Base-by-base conservation (phyloP, 768 basidiomycete genomes). In the Crassisporium funariophilum region DNA sequence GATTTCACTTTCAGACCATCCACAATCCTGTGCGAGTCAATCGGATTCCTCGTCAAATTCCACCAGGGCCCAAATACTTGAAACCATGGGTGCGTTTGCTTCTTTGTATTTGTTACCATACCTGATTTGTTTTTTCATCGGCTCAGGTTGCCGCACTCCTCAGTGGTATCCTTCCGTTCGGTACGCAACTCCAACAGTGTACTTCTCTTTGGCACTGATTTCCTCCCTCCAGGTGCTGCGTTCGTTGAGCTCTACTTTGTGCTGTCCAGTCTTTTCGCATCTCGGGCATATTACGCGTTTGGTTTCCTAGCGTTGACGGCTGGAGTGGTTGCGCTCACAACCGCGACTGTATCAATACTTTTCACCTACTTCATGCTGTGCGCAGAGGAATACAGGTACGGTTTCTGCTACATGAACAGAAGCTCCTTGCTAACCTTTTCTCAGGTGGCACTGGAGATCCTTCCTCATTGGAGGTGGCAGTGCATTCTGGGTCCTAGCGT, bases 241-340 rank as follows among this genome's bases (percentile, higher is more conserved):
- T 98, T 97, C 58, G 90, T 98, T 51, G 95, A 98, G 65, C 70
- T 97, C 9, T 97, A 92, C 67, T 97, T 94, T 61, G 83, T 95
- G 35, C 74, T 98, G 48, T 91, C 92, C 10, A 89, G 86, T 58
- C 75, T 98, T 20, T 98, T 97, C 58, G 94, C 94, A 17, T 88
- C 91, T 8, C 80, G 91, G 24, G 89, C 88, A 35, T 95, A 94
- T 70, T 98, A 97, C 64, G 95, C 95, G 9, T 98, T 98, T 62
- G 95, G 95, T 12, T 98, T 98, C 72, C 69, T 98, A 35, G 88
- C 92, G 20, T 70, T 98, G 44, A 95, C 93, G 0, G 87, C 88
- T 41, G 77, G 79, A 11, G 83, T 98, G 21, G 89, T 94, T 20
- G 77, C 78, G 39, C 71, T 98, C 22, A 97, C 93, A 12, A 88